Conservation (phyloP, 306 rosid genomes). For the Cucurbita maxima region DNA sequence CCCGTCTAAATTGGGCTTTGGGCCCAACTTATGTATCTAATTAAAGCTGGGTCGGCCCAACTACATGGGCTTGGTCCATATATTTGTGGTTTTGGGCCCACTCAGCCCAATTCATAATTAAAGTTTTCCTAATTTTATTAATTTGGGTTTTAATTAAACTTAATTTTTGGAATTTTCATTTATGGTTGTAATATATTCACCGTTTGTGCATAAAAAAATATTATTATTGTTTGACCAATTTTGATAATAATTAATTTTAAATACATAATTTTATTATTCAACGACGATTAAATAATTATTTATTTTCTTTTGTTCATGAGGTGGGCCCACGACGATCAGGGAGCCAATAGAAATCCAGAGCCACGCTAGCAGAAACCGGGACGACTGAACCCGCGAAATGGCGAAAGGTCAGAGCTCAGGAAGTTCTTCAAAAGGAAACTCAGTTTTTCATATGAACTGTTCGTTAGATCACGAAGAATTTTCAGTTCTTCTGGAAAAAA, state of each 20-base stretch:
- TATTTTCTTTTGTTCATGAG: no score
- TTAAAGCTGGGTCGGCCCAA: not conserved
- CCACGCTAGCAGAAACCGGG: not conserved
- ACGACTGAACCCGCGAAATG: not conserved
- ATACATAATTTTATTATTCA: no score
- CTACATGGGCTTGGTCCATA: not conserved
- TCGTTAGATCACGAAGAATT: not conserved
- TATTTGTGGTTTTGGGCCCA: not conserved
- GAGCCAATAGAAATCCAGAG: not conserved
- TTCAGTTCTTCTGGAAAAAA: no score
- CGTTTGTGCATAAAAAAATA: no score
- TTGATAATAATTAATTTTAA: no score
- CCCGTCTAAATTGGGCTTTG: not conserved
- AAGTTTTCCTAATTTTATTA: not conserved
- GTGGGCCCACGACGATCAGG: not conserved
- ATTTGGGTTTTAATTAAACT: no score
- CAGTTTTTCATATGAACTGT: not conserved
- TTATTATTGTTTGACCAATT: no score
- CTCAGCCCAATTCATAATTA: not conserved
- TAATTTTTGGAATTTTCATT: no score
- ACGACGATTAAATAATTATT: no score
- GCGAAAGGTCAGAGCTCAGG: not conserved
- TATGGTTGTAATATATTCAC: no score
- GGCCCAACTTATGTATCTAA: not conserved
- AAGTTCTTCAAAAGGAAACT: not conserved